These are phyloP conservation scores for Lepidium sativum DNA, from an alignment of 345 rosid species.

Conservation along the genomic window DNA sequence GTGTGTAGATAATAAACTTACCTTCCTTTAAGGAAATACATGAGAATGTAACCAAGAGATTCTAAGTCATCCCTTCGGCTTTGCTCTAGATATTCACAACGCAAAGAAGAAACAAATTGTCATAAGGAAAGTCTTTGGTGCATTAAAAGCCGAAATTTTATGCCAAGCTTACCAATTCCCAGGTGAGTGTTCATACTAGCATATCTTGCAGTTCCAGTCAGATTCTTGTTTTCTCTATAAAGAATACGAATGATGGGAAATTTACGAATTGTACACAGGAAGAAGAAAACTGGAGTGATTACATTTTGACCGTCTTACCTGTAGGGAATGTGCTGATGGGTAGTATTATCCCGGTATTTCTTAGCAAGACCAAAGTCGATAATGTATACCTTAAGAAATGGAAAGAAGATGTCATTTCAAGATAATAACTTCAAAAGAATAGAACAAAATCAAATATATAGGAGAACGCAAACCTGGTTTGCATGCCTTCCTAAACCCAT, in stretches of 20 bases:
- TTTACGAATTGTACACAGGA: not conserved
- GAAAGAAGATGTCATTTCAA: not conserved
- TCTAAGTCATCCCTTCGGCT: constrained; percentile 98
- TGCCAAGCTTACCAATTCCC: constrained; percentile 64
- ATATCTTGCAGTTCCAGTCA: constrained; percentile 99
- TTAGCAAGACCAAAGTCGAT: constrained; percentile 96
- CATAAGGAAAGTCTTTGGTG: not conserved
- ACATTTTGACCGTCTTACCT: constrained; percentile 32
- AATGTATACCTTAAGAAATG: constrained; percentile 48
- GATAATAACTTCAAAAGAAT: not conserved
- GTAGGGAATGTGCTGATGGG: constrained; percentile 89
- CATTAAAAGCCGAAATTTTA: not conserved
- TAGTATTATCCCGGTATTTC: constrained; percentile 76
- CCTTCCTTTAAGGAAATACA: constrained; percentile 98
- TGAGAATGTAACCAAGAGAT: constrained; percentile 94
- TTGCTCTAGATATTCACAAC: constrained; percentile 50
- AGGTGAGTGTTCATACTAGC: constrained; percentile 99
- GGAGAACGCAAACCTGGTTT: constrained; percentile 50
- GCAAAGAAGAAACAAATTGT: not conserved
- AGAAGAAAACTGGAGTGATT: not conserved
- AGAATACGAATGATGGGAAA: not conserved
- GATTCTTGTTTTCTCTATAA: constrained; percentile 87
- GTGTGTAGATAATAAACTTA: constrained; percentile 19
- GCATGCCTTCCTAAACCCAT: constrained; percentile 97
- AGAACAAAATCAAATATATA: not conserved